phyloP scores from a whole-genome alignment of 768 basidiomycete species.

The Coprinopsis sp. region DNA sequence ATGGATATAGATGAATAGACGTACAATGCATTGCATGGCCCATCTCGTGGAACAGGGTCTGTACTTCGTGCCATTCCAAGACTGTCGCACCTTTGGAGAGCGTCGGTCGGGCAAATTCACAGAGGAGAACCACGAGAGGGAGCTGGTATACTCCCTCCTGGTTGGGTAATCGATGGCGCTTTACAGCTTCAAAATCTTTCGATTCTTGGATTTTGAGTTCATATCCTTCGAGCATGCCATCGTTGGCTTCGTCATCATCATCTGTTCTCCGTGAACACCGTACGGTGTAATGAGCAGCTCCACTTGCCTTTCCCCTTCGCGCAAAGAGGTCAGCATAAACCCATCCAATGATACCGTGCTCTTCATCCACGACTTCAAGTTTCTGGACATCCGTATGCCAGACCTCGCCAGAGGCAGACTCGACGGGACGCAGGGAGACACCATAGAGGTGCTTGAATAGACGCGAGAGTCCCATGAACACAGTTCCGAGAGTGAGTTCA shows the following conservation, averaged over 20 bases:
- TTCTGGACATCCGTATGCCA: constrained; percentile 90
- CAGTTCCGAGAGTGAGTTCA: constrained; percentile 81
- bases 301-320: constrained; percentile 77
- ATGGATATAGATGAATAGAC: constrained; percentile 25
- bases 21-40: constrained; percentile 99
- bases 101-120: constrained; percentile 73
- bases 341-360: constrained; percentile 83
- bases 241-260: constrained; percentile 76
- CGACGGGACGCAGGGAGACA: constrained; percentile 69
- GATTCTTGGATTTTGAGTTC: constrained; percentile 45
- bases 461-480: constrained; percentile 87
- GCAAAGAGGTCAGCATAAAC: constrained; percentile 93
- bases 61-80: constrained; percentile 88
- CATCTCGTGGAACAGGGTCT: constrained; percentile 98
- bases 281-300: constrained; percentile 97
- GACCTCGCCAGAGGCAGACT: constrained; percentile 69
- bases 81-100: constrained; percentile 60
- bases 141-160: constrained; percentile 76
- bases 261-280: constrained; percentile 90
- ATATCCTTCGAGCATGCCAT: constrained; percentile 41
- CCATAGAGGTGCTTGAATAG: constrained; percentile 88
- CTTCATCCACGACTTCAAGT: constrained; percentile 89
- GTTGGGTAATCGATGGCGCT: constrained; percentile 54
- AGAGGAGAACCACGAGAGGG: constrained; percentile 87
- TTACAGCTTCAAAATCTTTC: constrained; percentile 57